These are phyloP conservation scores for Volutella citrinella DNA, from an alignment of 2,329 filamentous ascomycete genomes.

Conservation along the genomic window DNA sequence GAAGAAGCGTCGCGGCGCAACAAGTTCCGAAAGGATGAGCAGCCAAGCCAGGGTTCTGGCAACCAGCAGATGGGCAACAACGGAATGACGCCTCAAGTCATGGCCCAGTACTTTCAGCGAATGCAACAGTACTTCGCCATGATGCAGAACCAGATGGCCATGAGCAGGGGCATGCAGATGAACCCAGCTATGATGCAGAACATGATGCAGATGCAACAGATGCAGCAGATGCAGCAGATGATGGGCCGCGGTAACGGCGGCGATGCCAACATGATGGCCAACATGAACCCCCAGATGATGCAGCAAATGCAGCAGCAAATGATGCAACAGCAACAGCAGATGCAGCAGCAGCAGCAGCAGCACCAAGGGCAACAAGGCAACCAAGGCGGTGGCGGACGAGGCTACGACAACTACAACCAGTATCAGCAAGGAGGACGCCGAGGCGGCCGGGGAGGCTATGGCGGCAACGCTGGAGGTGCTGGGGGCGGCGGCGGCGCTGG, in stretches of 20 bases:
- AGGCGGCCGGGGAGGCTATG: constrained; percentile 23
- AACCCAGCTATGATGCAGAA: constrained; percentile 76
- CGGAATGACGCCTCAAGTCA: constrained; percentile 91
- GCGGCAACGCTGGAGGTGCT: constrained; percentile 31
- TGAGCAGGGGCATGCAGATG: constrained; percentile 71
- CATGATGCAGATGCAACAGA: constrained; percentile 74
- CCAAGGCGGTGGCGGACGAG: constrained; percentile 24
- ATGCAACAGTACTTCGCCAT: constrained; percentile 97
- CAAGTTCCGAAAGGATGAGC: constrained; percentile 57
- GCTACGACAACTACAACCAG: constrained; percentile 26
- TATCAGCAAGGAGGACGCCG: constrained; percentile 20
- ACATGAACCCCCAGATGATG: constrained; percentile 54
- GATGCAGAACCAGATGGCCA: constrained; percentile 92
- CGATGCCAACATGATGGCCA: constrained; percentile 38
- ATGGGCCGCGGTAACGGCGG: constrained; percentile 40
- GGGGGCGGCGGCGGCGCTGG: constrained; percentile 32
- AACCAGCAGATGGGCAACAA: constrained; percentile 43
- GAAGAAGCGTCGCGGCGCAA: constrained; percentile 67
- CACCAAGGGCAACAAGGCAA: constrained; percentile 26
- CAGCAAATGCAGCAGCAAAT: constrained; percentile 50
- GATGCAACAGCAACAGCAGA: constrained; percentile 39
- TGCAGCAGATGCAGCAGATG: constrained; percentile 49
- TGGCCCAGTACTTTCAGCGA: constrained; percentile 97
- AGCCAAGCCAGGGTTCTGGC: constrained; percentile 39
- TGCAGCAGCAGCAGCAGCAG: constrained; percentile 45